Evolutionary conservation across 75 land plant species (phyloP).

Genomic region (Cryptomeria japonica): DNA sequence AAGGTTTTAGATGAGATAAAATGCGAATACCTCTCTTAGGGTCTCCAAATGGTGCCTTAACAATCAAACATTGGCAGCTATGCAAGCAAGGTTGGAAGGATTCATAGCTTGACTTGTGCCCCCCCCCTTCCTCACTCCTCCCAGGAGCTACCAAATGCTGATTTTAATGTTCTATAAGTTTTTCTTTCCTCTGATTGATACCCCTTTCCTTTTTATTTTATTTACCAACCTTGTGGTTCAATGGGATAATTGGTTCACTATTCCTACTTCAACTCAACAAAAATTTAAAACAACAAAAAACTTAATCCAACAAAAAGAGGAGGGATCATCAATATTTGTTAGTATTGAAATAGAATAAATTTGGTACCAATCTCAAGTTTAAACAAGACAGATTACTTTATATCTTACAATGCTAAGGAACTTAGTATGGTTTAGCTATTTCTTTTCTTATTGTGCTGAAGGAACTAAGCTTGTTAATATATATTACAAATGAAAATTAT

Average conservation of each 20-base stretch:
- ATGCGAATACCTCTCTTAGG: too few species aligned
- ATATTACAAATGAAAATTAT: background rate
- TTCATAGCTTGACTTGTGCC: background rate
- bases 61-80: background rate
- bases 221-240: background rate
- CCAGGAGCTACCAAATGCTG: background rate
- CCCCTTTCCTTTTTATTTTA: too few species aligned
- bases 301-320: background rate
- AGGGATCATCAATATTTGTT: background rate
- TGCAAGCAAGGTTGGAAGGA: background rate
- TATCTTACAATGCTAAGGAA: background rate
- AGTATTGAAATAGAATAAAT: too few species aligned
- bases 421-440: background rate
- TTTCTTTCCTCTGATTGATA: background rate
- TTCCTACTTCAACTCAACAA: background rate
- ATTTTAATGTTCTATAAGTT: background rate
- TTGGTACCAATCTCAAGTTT: too few species aligned
- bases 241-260: background rate
- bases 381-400: too few species aligned
- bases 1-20: too few species aligned
- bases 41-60: background rate
- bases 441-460: background rate
- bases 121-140: too few species aligned
- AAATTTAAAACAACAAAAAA: background rate
- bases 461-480: background rate